A percentile compares a stretch with the other conserved stretches of the same genome.
phyloP scores from a whole-genome alignment of 176 grass and related monocot species.

The Triticum dicoccoides region DNA sequence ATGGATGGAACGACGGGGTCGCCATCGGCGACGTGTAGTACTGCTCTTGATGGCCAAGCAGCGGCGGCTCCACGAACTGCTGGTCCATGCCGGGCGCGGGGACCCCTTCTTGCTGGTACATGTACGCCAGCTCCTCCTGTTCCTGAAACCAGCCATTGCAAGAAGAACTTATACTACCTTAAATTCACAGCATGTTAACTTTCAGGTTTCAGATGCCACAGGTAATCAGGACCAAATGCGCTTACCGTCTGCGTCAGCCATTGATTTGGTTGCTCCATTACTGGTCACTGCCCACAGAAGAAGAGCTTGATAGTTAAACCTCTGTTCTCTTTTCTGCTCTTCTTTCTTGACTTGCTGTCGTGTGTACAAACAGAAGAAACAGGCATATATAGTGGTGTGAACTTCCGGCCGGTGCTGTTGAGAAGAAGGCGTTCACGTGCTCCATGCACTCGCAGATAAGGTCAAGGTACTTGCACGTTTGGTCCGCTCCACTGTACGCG shows the following conservation, averaged over 20 bases:
- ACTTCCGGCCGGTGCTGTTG: conserved; percentile 9
- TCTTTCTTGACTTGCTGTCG: background rate
- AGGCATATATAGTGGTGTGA: conserved; percentile 16
- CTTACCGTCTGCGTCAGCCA: conserved; percentile 44
- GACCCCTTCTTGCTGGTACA: conserved; percentile 29
- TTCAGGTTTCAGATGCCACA: conserved; percentile 1
- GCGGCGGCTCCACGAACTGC: background rate
- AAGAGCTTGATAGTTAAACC: background rate
- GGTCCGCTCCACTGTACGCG: conserved; percentile 31
- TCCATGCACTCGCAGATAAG: conserved; percentile 23
- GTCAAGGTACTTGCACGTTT: conserved; percentile 17
- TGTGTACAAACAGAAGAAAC: conserved; percentile 16
- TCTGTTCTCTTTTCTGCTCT: background rate
- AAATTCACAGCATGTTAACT: background rate
- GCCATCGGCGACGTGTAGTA: conserved; percentile 14
- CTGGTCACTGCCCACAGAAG: background rate
- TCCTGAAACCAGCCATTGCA: conserved; percentile 30
- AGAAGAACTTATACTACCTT: background rate
- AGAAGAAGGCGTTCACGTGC: conserved; percentile 33
- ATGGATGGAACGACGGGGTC: conserved; percentile 5
- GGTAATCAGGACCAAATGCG: background rate
- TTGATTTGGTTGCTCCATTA: conserved; percentile 33
- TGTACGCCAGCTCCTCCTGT: conserved; percentile 30
- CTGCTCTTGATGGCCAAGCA: conserved; percentile 12
- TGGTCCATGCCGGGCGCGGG: conserved; percentile 6